phyloP scores from a whole-genome alignment of 352 stramenopile genomes.

The Pythium folliculosum region DNA sequence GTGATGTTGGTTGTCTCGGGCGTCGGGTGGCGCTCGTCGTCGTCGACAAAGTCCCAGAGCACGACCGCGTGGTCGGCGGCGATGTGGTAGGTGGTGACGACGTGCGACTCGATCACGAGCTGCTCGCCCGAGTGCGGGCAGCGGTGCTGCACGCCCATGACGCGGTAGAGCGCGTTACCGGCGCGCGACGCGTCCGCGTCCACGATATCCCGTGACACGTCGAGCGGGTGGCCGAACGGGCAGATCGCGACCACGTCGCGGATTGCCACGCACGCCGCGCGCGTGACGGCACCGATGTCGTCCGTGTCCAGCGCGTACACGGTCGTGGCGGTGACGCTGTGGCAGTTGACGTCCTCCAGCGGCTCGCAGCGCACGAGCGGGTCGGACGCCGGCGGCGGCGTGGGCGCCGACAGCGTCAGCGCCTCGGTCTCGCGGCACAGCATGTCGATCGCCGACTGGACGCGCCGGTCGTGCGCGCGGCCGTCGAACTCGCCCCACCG shows the following conservation, averaged over 20 bases:
- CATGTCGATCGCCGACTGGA: slow-evolving; percentile 10
- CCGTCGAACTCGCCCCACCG: slow-evolving; percentile 3
- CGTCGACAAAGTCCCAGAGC: slow-evolving; percentile 22
- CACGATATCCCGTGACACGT: background rate
- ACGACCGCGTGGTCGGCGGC: slow-evolving; percentile 12
- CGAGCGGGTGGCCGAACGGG: background rate
- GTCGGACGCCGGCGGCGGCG: background rate
- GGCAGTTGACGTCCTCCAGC: background rate
- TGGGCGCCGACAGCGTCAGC: background rate
- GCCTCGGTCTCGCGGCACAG: slow-evolving; percentile 3
- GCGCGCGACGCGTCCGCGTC: slow-evolving; percentile 1
- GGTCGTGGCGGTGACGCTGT: background rate
- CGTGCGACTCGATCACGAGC: slow-evolving; percentile 11
- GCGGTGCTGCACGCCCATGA: too few relatives aligned
- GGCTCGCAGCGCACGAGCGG: too few relatives aligned
- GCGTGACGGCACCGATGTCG: slow-evolving; percentile 1
- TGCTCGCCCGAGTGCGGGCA: too few relatives aligned
- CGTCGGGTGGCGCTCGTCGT: slow-evolving; percentile 12
- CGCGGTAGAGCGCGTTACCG: slow-evolving; percentile 6
- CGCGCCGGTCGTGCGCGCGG: background rate
- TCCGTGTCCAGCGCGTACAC: slow-evolving; percentile 12
- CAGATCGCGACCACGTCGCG: slow-evolving; percentile 11
- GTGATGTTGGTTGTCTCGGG: background rate
- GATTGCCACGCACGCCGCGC: slow-evolving; percentile 11
- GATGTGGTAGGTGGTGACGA: slow-evolving; percentile 11